These are phyloP conservation scores for Letharia lupina DNA, from an alignment of 495 filamentous ascomycete genomes.

Conservation along the genomic window DNA sequence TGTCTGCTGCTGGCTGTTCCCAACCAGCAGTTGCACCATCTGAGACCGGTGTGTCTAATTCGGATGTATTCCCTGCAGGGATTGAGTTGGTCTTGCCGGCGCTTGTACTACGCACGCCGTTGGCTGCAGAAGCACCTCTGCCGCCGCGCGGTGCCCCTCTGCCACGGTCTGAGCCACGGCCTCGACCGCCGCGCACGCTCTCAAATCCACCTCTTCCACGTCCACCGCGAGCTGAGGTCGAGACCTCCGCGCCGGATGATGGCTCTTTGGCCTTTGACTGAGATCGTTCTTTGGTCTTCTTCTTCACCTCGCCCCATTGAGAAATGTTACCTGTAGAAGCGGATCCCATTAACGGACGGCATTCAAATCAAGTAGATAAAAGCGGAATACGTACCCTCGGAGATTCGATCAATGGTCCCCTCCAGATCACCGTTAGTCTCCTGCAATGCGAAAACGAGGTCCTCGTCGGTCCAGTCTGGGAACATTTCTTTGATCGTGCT, in stretches of 20 bases:
- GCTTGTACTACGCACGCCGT: slow-evolving; percentile 35
- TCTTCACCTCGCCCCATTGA: slow-evolving; percentile 94
- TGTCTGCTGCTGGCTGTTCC: slow-evolving; percentile 28
- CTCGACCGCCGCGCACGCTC: slow-evolving; percentile 53
- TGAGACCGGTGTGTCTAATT: slow-evolving; percentile 4
- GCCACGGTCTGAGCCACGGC: slow-evolving; percentile 65
- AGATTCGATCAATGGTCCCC: slow-evolving; percentile 77
- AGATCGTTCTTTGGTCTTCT: slow-evolving; percentile 74
- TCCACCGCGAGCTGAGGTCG: slow-evolving; percentile 52
- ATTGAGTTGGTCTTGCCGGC: slow-evolving; percentile 27
- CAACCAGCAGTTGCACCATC: slow-evolving; percentile 27
- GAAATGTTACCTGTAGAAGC: slow-evolving; percentile 63
- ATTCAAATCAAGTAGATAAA: slow-evolving; percentile 17
- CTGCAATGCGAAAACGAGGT: slow-evolving; percentile 81
- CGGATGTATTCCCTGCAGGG: slow-evolving; percentile 28
- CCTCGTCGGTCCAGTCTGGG: slow-evolving; percentile 83
- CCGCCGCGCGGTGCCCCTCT: slow-evolving; percentile 64
- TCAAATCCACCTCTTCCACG: slow-evolving; percentile 61
- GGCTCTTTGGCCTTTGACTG: slow-evolving; percentile 77
- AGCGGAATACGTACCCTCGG: slow-evolving; percentile 58
- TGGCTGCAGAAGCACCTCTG: slow-evolving; percentile 48
- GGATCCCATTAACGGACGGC: slow-evolving; percentile 13
- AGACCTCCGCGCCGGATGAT: slow-evolving; percentile 38
- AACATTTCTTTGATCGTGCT: slow-evolving; percentile 79
- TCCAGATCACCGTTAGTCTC: slow-evolving; percentile 87